A percentile compares a stretch with the other conserved stretches of the same genome.
phyloP scores from a whole-genome alignment of 208 protist genomes.

The Trypanosoma mega region DNA sequence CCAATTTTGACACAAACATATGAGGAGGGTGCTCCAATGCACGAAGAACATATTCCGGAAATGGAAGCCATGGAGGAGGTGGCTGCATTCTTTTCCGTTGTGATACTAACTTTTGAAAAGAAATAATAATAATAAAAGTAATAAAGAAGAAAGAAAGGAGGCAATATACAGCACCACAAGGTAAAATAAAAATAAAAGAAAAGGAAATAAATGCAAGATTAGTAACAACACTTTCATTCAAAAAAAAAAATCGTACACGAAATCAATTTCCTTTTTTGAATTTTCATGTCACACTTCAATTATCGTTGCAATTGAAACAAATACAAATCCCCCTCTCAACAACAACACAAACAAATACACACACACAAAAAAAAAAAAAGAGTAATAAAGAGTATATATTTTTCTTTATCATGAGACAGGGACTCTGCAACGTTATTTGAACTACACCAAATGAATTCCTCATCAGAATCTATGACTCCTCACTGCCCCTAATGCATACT shows the following conservation, averaged over 20 bases:
- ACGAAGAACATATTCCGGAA: conserved; percentile 80
- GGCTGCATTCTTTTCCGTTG: conserved; percentile 29
- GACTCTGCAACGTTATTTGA: too few relatives aligned
- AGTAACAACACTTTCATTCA: too few relatives aligned
- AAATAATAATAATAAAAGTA: neutral
- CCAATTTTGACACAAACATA: conserved; percentile 85
- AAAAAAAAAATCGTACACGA: too few relatives aligned
- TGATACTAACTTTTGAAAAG: neutral
- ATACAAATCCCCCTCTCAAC: neutral
- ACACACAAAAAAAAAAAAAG: conserved; percentile 5
- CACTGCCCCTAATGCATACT: too few relatives aligned
- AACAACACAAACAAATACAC: conserved; percentile 13
- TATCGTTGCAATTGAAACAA: conserved; percentile 11
- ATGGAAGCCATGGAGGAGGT: conserved; percentile 59
- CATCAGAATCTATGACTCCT: too few relatives aligned
- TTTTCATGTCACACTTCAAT: too few relatives aligned
- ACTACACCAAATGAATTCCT: too few relatives aligned
- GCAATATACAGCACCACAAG: neutral
- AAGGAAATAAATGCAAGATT: neutral
- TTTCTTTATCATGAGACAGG: too few relatives aligned
- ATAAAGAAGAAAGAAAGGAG: neutral
- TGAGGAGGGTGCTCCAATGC: conserved; percentile 75
- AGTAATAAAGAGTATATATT: too few relatives aligned
- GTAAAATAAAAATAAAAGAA: neutral
- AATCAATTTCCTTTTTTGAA: too few relatives aligned